Percentiles rank a stretch among this genome's conserved stretches.
These are phyloP conservation scores for Suillus cothurnatus DNA, from an alignment of 768 basidiomycete genomes.

Conservation along the genomic window DNA sequence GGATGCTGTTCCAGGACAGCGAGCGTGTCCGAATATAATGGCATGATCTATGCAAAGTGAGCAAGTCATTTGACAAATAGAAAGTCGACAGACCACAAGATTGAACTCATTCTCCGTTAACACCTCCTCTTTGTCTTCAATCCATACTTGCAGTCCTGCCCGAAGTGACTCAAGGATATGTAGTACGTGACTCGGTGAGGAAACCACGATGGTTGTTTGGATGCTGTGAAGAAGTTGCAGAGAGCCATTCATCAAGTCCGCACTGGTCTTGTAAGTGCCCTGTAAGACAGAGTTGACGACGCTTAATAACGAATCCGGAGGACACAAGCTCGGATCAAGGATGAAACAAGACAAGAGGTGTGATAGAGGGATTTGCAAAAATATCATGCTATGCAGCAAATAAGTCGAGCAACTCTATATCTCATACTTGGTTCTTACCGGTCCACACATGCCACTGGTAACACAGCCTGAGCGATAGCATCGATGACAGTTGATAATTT, in stretches of 20 bases:
- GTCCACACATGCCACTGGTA: background rate
- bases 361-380: constrained; percentile 18
- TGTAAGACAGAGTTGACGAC: constrained; percentile 34
- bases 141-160: constrained; percentile 50
- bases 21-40: constrained; percentile 50
- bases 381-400: background rate
- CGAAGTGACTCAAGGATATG: constrained; percentile 39
- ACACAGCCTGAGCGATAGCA: constrained; percentile 7
- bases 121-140: constrained; percentile 45
- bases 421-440: background rate
- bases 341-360: constrained; percentile 16
- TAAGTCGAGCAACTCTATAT: background rate
- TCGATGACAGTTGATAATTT: constrained; percentile 15
- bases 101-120: constrained; percentile 49
- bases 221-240: constrained; percentile 41
- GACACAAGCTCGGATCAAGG: constrained; percentile 14
- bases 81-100: constrained; percentile 42
- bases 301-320: constrained; percentile 26
- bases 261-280: constrained; percentile 34
- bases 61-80: background rate
- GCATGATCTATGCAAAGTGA: constrained; percentile 23
- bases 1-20: constrained; percentile 39
- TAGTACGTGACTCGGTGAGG: constrained; percentile 32
- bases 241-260: constrained; percentile 29
- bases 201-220: constrained; percentile 34